Percentiles rank a stretch among this genome's conserved stretches.
These are phyloP conservation scores for Eucalyptus pauciflora DNA, from an alignment of 345 rosid species.

Conservation along the genomic window DNA sequence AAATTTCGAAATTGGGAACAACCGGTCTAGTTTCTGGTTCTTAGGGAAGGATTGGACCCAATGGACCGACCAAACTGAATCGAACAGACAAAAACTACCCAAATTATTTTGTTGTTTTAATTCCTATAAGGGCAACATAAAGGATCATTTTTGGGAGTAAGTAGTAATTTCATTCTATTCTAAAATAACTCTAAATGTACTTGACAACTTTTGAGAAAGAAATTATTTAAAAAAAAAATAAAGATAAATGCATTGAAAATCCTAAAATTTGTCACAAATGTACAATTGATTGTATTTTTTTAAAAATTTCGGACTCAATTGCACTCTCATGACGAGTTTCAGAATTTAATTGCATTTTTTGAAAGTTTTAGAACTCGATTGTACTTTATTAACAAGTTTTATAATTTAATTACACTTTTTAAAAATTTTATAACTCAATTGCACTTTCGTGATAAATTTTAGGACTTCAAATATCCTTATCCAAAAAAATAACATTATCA, in stretches of 20 bases:
- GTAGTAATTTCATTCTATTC: not conserved
- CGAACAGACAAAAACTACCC: fast-evolving
- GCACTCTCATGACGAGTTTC: fast-evolving
- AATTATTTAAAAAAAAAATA: not conserved
- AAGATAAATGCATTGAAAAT: fast-evolving
- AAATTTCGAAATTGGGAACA: not conserved
- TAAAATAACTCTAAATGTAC: not conserved
- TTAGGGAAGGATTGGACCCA: fast-evolving
- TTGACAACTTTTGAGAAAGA: not conserved
- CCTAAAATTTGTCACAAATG: too few relatives aligned
- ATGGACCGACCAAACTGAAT: not conserved
- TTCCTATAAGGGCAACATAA: not conserved
- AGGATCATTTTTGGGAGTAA: not conserved
- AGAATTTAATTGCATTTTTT: too few relatives aligned
- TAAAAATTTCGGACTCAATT: fast-evolving
- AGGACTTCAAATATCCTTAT: too few relatives aligned
- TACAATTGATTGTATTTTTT: too few relatives aligned
- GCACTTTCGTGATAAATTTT: too few relatives aligned
- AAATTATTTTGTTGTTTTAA: not conserved
- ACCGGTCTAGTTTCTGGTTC: fast-evolving
- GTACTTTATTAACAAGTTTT: fast-evolving
- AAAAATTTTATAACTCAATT: fast-evolving
- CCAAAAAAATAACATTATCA: not conserved
- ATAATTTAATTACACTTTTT: too few relatives aligned
- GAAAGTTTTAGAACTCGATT: fast-evolving